A percentile compares a stretch with the other conserved stretches of the same genome.
Conservation (phyloP, 306 rosid genomes). For the Castanopsis chinensis region DNA sequence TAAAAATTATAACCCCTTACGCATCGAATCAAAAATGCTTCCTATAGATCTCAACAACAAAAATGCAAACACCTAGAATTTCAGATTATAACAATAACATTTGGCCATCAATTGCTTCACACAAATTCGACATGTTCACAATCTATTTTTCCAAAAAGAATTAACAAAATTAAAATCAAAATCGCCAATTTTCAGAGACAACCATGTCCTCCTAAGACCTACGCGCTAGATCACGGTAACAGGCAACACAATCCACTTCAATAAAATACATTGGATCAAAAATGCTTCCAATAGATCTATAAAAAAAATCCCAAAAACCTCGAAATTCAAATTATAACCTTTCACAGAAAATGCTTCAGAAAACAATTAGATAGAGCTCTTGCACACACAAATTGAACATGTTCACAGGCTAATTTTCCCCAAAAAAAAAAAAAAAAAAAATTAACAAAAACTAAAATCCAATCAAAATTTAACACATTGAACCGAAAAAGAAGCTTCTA, state of each 20-base stretch:
- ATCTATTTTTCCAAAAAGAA: too few relatives aligned
- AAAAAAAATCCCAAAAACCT: too few relatives aligned
- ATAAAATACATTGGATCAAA: too few relatives aligned
- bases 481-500: background rate
- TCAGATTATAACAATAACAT: background rate
- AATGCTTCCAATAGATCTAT: background rate
- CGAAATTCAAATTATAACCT: background rate
- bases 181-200: too few relatives aligned
- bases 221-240: too few relatives aligned
- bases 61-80: background rate
- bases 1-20: background rate
- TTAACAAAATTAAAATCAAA: too few relatives aligned
- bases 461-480: background rate
- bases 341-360: background rate
- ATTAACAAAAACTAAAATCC: background rate
- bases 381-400: background rate
- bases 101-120: background rate
- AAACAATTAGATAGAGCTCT: background rate
- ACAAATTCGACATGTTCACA: too few relatives aligned
- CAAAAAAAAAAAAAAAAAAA: background rate
- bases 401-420: background rate
- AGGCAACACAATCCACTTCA: too few relatives aligned
- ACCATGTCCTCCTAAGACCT: too few relatives aligned
- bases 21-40: too few relatives aligned
- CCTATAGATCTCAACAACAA: too few relatives aligned